These are phyloP conservation scores for Aspergillus carlsbadensis DNA, from an alignment of 495 filamentous ascomycete species.

Conservation along the genomic window DNA sequence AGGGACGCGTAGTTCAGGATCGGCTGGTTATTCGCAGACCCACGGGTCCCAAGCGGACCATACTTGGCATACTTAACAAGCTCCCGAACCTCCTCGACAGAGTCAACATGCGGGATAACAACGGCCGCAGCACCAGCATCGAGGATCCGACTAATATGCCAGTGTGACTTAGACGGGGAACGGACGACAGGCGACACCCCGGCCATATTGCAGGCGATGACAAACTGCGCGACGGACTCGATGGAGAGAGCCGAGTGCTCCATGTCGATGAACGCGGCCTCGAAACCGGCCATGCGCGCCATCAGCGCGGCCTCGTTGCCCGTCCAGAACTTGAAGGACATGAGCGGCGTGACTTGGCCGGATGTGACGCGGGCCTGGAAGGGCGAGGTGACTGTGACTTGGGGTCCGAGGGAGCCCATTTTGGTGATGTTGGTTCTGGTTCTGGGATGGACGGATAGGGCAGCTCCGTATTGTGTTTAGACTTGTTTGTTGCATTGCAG, in stretches of 20 bases:
- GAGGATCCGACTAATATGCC: slow-evolving; percentile 31
- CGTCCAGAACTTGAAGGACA: slow-evolving; percentile 26
- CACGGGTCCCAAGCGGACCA: slow-evolving; percentile 24
- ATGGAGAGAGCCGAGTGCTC: slow-evolving; percentile 27
- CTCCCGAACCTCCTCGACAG: slow-evolving; percentile 28
- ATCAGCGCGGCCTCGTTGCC: slow-evolving; percentile 30
- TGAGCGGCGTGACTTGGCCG: slow-evolving; percentile 26
- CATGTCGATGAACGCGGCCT: slow-evolving; percentile 35
- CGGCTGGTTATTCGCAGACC: slow-evolving; percentile 26
- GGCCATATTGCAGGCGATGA: slow-evolving; percentile 28
- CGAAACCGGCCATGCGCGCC: slow-evolving; percentile 30
- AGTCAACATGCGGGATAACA: slow-evolving; percentile 31
- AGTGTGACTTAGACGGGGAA: slow-evolving; percentile 30
- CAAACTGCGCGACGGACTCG: slow-evolving; percentile 23
- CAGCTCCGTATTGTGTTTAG: too few relatives aligned
- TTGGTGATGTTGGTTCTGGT: too few relatives aligned
- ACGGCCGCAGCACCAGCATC: slow-evolving; percentile 32
- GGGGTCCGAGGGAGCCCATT: slow-evolving; percentile 24
- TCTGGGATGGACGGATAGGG: too few relatives aligned
- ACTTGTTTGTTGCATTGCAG: too few relatives aligned
- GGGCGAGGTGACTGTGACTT: slow-evolving; percentile 20
- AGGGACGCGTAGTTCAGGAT: slow-evolving; percentile 24
- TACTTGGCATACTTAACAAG: slow-evolving; percentile 30
- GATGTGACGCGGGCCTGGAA: slow-evolving; percentile 28
- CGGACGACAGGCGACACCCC: slow-evolving; percentile 31